A percentile compares a stretch with the other conserved stretches of the same genome.
Evolutionary conservation across 2,329 filamentous ascomycete genomes (phyloP).

Genomic region (Cladorrhinum sp.): DNA sequence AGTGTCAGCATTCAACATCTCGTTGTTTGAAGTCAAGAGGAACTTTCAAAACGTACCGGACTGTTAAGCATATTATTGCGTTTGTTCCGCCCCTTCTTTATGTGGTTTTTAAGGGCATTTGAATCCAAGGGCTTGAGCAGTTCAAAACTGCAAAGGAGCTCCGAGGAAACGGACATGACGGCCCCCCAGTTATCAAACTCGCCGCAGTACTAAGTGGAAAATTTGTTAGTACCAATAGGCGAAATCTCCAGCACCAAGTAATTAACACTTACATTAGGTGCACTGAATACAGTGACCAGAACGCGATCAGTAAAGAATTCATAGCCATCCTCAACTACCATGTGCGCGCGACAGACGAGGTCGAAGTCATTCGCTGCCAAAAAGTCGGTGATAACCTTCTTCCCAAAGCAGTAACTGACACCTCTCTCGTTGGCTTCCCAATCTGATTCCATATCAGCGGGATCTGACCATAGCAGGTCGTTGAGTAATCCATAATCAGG

Average conservation of each 20-base stretch:
- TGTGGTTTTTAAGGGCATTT: constrained; percentile 93
- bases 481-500: constrained; percentile 95
- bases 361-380: constrained; percentile 94
- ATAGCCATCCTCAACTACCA: constrained; percentile 99
- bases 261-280: constrained; percentile 77
- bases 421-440: constrained; percentile 98
- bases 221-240: constrained; percentile 27
- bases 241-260: neutral
- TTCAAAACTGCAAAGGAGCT: constrained; percentile 95
- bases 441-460: constrained; percentile 94
- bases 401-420: constrained; percentile 97
- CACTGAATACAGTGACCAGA: constrained; percentile 94
- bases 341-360: constrained; percentile 93
- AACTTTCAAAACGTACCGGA: constrained; percentile 65
- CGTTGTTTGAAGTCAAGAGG: constrained; percentile 1
- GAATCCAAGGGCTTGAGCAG: constrained; percentile 94
- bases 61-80: constrained; percentile 94
- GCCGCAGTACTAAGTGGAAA: constrained; percentile 73
- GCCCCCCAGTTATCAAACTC: constrained; percentile 99
- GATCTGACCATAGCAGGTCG: constrained; percentile 95
- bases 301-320: constrained; percentile 97
- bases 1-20: constrained; percentile 5
- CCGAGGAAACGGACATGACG: constrained; percentile 94
- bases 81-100: constrained; percentile 96
- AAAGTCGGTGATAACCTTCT: constrained; percentile 97